Conservation (phyloP, 441 rosid species). For the Pelargonium australe region DNA sequence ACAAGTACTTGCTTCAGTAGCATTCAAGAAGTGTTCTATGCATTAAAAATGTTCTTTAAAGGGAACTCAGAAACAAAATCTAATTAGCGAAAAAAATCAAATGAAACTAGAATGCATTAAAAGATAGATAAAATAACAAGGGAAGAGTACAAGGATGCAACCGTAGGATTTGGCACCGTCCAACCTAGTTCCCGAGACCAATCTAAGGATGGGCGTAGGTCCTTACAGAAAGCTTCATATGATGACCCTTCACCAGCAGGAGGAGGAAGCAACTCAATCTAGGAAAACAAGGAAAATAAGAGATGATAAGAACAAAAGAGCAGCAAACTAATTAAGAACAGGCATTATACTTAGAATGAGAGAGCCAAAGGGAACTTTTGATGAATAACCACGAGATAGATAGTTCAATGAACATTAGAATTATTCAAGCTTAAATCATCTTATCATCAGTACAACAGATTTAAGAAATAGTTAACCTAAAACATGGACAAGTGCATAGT, state of each 20-base stretch:
- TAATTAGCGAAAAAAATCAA: neutral
- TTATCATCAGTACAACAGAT: neutral
- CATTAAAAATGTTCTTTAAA: neutral
- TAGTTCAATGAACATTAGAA: too few species aligned
- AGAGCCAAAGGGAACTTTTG: neutral
- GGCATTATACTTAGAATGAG: neutral
- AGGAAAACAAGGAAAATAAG: slow-evolving; percentile 1
- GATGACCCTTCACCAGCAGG: slow-evolving; percentile 65
- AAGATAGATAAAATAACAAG: neutral
- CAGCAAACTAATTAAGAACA: neutral
- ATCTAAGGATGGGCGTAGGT: slow-evolving; percentile 68
- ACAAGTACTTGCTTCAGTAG: neutral
- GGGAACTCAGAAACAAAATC: neutral
- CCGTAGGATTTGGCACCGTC: slow-evolving; percentile 45
- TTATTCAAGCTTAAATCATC: too few species aligned
- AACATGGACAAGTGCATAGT: neutral
- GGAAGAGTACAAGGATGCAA: slow-evolving; percentile 11
- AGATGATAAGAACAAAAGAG: neutral
- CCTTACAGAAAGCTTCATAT: slow-evolving; percentile 41
- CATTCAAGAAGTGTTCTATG: neutral
- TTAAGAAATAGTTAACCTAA: neutral
- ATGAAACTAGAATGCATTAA: slow-evolving; percentile 9
- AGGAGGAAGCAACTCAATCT: slow-evolving; percentile 58
- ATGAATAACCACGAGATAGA: neutral
- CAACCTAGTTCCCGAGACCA: slow-evolving; percentile 69